Conservation (phyloP, 306 rosid species). For the Gastrolobium bilobum region DNA sequence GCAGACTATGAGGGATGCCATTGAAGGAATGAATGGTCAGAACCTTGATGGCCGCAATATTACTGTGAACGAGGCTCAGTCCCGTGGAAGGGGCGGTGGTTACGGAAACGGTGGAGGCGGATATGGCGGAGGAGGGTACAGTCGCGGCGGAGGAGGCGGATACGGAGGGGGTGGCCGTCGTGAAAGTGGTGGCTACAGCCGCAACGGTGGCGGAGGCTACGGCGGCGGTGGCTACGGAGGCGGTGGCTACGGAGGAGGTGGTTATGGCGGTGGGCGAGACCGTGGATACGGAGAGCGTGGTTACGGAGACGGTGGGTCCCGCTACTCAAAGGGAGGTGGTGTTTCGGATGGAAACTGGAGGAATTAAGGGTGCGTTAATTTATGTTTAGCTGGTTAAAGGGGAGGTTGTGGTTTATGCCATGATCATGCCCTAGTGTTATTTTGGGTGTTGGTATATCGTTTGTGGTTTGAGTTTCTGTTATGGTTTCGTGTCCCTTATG, state of each 20-base stretch:
- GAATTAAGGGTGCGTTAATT: slow-evolving; percentile 36
- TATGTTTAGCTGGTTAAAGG: background rate
- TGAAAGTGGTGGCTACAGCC: slow-evolving; percentile 37
- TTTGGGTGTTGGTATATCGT: background rate
- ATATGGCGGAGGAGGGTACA: slow-evolving; percentile 26
- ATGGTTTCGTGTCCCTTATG: slow-evolving; percentile 17
- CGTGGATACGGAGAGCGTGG: slow-evolving; percentile 64
- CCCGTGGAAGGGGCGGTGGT: slow-evolving; percentile 74
- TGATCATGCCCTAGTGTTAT: background rate
- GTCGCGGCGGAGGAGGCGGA: slow-evolving; percentile 51
- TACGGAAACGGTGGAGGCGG: slow-evolving; percentile 14
- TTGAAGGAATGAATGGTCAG: slow-evolving; percentile 93
- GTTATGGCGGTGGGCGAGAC: slow-evolving; percentile 59
- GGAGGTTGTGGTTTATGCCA: background rate
- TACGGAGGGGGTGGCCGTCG: slow-evolving; percentile 49
- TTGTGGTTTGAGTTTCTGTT: background rate
- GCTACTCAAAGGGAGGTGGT: slow-evolving; percentile 64
- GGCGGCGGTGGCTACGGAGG: slow-evolving; percentile 52
- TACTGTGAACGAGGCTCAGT: slow-evolving; percentile 93
- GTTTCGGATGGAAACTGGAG: slow-evolving; percentile 86
- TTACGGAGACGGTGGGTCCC: slow-evolving; percentile 57
- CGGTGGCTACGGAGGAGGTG: slow-evolving; percentile 4
- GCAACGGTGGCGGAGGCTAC: slow-evolving; percentile 34
- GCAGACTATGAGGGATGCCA: slow-evolving; percentile 81
- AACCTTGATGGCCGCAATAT: slow-evolving; percentile 87